Base-by-base conservation (phyloP, 2,329 filamentous ascomycete genomes). In the Chalaropsis ovoidea region DNA sequence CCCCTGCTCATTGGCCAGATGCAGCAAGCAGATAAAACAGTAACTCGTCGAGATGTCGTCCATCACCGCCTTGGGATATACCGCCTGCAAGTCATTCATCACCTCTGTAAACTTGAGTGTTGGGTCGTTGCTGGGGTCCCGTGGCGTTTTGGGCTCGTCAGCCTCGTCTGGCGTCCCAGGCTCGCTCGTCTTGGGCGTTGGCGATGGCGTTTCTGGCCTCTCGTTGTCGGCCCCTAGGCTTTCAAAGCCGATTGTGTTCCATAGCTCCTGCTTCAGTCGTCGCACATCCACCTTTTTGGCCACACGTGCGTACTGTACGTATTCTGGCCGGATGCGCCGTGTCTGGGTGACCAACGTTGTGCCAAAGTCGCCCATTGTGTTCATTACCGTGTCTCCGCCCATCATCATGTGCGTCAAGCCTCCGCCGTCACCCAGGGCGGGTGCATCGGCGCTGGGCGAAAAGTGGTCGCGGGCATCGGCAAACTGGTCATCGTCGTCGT, bases 21-120 rank as follows among this genome's bases (percentile, higher is more conserved):
- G 92, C 69, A 96, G 78, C 67, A 96, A 77, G 71, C 89, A 95
- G 72, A 99, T 99, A 77, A 97, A 99, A 74, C 94, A 95, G 76
- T 78, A 87, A 69, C 83, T 95, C 0, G 94, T 99, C 43, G 91
- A 96, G 72, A 99, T 97, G 75, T 99, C 94, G 68, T 88, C 86
- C 85, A 99, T 89, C 68, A 86, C 84, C 70, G 89, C 82, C 74
- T 89, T 88, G 11, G 91, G 87, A 72, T 99, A 99, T 7, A 96
- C 90, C 3, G 81, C 77, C 73, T 95, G 89, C 60, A 99, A 78
- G 68, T 86, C 86, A 73, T 95, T 95, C 85, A 99, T 95, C 67
- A 99, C 86, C 22, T 87, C 80, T 0, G 92, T 97, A 76, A 99
- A 99, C 71, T 88, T 91, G 69, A 96, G 81, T 2, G 76, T 77